phyloP scores from a whole-genome alignment of 2,329 filamentous ascomycete genomes.

The Diaporthe helianthi region DNA sequence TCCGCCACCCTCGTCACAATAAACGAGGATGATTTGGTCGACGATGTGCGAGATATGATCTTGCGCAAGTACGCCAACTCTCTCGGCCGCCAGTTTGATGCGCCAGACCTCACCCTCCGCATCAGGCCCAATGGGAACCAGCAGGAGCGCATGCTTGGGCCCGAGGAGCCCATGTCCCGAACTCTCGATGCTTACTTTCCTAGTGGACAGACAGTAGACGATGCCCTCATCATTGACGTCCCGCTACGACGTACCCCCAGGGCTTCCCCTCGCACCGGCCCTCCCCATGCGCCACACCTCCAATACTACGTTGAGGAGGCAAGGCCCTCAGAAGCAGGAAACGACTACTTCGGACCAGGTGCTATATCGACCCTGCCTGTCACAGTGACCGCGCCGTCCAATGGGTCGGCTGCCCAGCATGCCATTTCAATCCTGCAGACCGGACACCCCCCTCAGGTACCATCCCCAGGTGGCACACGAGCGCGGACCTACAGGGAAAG shows the following conservation, averaged over 20 bases:
- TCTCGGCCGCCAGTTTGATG: slow-evolving; percentile 85
- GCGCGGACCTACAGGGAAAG: slow-evolving; percentile 63
- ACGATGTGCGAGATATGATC: slow-evolving; percentile 92
- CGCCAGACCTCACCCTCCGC: slow-evolving; percentile 85
- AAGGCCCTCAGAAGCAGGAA: slow-evolving; percentile 71
- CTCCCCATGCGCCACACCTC: slow-evolving; percentile 49
- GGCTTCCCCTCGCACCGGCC: slow-evolving; percentile 72
- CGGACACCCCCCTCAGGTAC: slow-evolving; percentile 79
- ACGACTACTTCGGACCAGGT: slow-evolving; percentile 83
- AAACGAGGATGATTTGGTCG: slow-evolving; percentile 87
- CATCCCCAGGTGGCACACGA: slow-evolving; percentile 77
- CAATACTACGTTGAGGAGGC: slow-evolving; percentile 68
- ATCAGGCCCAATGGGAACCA: slow-evolving; percentile 74
- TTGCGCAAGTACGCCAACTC: slow-evolving; percentile 94
- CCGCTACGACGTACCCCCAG: slow-evolving; percentile 78
- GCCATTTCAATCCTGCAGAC: slow-evolving; percentile 79
- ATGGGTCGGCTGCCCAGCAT: slow-evolving; percentile 45
- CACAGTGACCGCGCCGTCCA: slow-evolving; percentile 48
- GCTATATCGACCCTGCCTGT: slow-evolving; percentile 51
- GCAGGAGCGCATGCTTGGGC: slow-evolving; percentile 75
- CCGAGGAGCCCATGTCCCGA: slow-evolving; percentile 82
- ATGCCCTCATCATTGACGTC: slow-evolving; percentile 90
- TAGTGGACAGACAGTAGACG: slow-evolving; percentile 84
- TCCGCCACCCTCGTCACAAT: slow-evolving; percentile 89
- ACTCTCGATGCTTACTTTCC: slow-evolving; percentile 85